These are phyloP conservation scores for Aquilaria sinensis DNA, from an alignment of 345 rosid genomes.

Conservation along the genomic window DNA sequence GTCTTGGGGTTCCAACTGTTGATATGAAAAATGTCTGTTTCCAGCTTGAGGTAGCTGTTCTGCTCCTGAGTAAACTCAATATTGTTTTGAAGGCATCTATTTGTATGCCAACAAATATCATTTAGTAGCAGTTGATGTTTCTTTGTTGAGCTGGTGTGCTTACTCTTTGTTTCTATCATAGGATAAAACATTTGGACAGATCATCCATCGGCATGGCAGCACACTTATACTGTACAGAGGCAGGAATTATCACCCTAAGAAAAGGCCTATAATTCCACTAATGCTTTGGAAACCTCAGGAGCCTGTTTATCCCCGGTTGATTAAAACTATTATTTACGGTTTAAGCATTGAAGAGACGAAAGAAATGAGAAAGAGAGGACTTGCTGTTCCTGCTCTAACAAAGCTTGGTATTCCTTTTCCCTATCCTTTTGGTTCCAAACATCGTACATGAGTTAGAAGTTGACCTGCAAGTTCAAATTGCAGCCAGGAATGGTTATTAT, in stretches of 20 bases:
- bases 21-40: constrained; percentile 79
- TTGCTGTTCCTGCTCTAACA: constrained; percentile 66
- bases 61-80: background rate
- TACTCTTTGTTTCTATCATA: constrained; percentile 16
- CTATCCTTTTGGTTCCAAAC: constrained; percentile 6
- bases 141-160: too few relatives aligned
- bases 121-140: background rate
- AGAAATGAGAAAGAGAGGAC: constrained; percentile 78
- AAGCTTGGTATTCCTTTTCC: constrained; percentile 49
- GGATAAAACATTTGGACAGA: constrained; percentile 72
- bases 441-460: background rate
- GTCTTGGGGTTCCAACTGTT: constrained; percentile 84
- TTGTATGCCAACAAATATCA: constrained; percentile 2
- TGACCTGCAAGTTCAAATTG: constrained; percentile 22
- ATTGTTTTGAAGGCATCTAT: background rate
- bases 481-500: constrained; percentile 92
- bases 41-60: constrained; percentile 72
- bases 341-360: constrained; percentile 76
- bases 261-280: constrained; percentile 72
- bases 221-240: constrained; percentile 73
- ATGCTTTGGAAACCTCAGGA: constrained; percentile 97
- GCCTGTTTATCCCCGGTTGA: constrained; percentile 78
- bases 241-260: constrained; percentile 66
- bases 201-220: constrained; percentile 75
- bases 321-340: constrained; percentile 81